phyloP scores from a whole-genome alignment of 2,329 filamentous ascomycete species.

The Penicillium paneum region DNA sequence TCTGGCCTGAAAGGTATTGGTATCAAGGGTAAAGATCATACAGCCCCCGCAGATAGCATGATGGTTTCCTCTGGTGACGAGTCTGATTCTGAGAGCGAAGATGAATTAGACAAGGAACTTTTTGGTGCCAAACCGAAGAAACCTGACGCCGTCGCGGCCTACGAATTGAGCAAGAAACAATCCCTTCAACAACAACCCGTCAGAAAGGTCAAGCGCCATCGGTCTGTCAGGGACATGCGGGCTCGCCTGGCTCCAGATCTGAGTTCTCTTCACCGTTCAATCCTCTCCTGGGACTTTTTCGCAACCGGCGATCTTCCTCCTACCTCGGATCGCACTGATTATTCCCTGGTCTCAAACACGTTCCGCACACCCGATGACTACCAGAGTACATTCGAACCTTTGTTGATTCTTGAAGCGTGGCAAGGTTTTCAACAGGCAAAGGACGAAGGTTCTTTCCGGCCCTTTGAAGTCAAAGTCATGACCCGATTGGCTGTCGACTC shows the following conservation, averaged over 20 bases:
- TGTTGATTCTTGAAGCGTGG: constrained; percentile 93
- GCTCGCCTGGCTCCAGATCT: constrained; percentile 88
- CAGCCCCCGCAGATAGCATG: constrained; percentile 70
- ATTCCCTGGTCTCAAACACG: constrained; percentile 70
- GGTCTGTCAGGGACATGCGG: constrained; percentile 89
- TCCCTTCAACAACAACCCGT: constrained; percentile 65
- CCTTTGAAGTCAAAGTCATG: constrained; percentile 83
- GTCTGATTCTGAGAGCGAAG: constrained; percentile 71
- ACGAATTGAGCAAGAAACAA: constrained; percentile 46
- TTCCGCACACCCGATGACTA: constrained; percentile 77
- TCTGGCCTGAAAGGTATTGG: constrained; percentile 72
- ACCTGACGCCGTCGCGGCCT: constrained; percentile 44
- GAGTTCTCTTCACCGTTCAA: constrained; percentile 75
- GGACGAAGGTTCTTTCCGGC: constrained; percentile 75
- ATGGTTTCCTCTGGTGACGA: constrained; percentile 73
- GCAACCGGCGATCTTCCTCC: constrained; percentile 84
- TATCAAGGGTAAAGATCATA: constrained; percentile 74
- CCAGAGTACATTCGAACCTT: constrained; percentile 82
- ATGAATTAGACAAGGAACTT: constrained; percentile 69
- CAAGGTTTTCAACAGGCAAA: constrained; percentile 86
- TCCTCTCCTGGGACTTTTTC: constrained; percentile 94
- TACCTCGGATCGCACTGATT: constrained; percentile 63
- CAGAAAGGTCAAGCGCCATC: constrained; percentile 75
- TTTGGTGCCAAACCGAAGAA: constrained; percentile 49
- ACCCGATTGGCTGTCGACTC: constrained; percentile 88